Evolutionary conservation across 768 basidiomycete genomes (phyloP).

Genomic region (Termitomyces sp.): DNA sequence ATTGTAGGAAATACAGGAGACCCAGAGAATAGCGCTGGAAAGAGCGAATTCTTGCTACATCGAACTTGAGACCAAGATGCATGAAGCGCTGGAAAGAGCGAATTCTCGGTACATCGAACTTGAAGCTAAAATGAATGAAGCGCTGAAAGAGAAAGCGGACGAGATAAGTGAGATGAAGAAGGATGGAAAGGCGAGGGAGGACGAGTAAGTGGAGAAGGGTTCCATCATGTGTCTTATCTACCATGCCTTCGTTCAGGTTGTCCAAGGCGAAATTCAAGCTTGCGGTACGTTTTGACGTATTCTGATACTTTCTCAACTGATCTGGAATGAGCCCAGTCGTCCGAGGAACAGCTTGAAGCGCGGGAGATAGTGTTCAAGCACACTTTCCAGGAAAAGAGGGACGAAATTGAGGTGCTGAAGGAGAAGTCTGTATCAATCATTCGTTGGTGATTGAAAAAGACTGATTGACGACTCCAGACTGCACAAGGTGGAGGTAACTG

Average conservation of each 20-base stretch:
- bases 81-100: not conserved
- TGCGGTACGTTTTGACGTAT: not conserved
- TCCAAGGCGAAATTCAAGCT: not conserved
- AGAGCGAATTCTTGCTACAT: not conserved
- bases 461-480: not conserved
- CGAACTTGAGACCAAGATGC: not conserved
- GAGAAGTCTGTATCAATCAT: not conserved
- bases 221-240: not conserved
- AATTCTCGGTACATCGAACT: not conserved
- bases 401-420: not conserved
- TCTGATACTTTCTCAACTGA: not conserved
- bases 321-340: not conserved
- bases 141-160: not conserved
- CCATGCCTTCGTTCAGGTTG: not conserved
- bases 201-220: not conserved
- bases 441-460: not conserved
- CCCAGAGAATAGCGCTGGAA: not conserved
- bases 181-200: not conserved
- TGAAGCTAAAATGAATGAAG: not conserved
- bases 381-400: constrained; percentile 5
- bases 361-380: constrained; percentile 35
- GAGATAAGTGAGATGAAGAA: not conserved
- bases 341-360: constrained; percentile 30
- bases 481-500: not conserved
- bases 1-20: not conserved